phyloP scores from a whole-genome alignment of 768 basidiomycete genomes.

The Pisolithus orientalis region DNA sequence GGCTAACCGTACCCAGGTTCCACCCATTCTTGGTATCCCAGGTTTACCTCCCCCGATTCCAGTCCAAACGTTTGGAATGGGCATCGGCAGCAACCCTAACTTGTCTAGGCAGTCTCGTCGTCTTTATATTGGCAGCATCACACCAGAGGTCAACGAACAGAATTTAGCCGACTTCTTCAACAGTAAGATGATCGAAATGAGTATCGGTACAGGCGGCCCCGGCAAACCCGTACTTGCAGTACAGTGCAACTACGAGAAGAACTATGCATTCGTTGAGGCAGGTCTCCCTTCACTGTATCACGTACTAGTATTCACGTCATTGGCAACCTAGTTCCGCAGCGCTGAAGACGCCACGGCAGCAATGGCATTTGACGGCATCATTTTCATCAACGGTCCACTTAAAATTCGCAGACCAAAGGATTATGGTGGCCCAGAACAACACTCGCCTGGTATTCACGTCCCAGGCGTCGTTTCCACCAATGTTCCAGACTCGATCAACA shows the following conservation, averaged over 20 bases:
- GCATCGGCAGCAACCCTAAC: slow-evolving; percentile 82
- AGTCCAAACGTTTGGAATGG: slow-evolving; percentile 81
- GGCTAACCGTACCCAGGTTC: slow-evolving; percentile 84
- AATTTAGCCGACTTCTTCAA: slow-evolving; percentile 95
- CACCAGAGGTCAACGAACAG: slow-evolving; percentile 89
- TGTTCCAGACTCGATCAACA: slow-evolving; percentile 96
- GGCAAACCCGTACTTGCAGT: slow-evolving; percentile 91
- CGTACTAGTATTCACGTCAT: slow-evolving; percentile 8
- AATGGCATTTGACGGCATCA: slow-evolving; percentile 96
- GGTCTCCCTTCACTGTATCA: slow-evolving; percentile 12
- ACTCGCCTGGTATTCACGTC: slow-evolving; percentile 67
- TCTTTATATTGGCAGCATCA: slow-evolving; percentile 95
- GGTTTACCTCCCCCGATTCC: slow-evolving; percentile 80
- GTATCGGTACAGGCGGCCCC: slow-evolving; percentile 73
- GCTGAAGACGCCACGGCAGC: slow-evolving; percentile 95
- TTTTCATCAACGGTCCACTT: slow-evolving; percentile 91
- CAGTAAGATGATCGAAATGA: slow-evolving; percentile 89
- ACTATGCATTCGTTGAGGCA: slow-evolving; percentile 98
- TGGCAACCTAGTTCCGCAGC: slow-evolving; percentile 77
- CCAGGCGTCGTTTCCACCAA: slow-evolving; percentile 96
- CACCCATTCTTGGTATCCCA: slow-evolving; percentile 74
- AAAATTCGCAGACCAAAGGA: slow-evolving; percentile 98
- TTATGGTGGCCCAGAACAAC: slow-evolving; percentile 74
- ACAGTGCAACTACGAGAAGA: slow-evolving; percentile 97
- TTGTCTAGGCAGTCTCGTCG: slow-evolving; percentile 89